These are phyloP conservation scores for Artemisia tridentata DNA, from an alignment of 129 eudicot species.

Conservation along the genomic window DNA sequence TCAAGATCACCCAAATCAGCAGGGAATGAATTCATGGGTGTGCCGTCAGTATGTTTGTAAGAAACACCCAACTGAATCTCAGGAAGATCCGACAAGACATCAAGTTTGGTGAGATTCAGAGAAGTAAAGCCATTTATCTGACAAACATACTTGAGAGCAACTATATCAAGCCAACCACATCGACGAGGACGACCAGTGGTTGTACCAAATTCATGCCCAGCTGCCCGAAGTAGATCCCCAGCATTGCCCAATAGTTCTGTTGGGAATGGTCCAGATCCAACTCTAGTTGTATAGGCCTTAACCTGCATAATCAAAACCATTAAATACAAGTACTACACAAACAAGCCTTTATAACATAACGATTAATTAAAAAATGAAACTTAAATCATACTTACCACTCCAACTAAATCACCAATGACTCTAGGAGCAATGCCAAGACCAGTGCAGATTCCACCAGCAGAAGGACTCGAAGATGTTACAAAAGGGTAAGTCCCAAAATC, in stretches of 20 bases:
- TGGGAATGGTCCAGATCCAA: conserved; percentile 99
- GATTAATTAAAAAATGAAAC: not conserved
- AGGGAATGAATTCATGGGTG: conserved; percentile 71
- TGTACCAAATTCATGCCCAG: conserved; percentile 96
- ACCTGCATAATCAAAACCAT: conserved; percentile 52
- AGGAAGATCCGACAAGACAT: conserved; percentile 80
- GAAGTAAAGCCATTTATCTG: conserved; percentile 85
- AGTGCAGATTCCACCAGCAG: conserved; percentile 98
- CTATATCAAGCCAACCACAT: conserved; percentile 96
- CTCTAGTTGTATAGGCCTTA: conserved; percentile 97
- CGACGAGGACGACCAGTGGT: conserved; percentile 99
- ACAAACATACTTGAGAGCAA: conserved; percentile 78
- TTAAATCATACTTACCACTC: conserved; percentile 67
- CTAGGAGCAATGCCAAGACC: conserved; percentile 99
- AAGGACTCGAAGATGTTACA: conserved; percentile 96
- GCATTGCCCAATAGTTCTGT: conserved; percentile 82
- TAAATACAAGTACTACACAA: not conserved
- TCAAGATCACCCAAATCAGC: conserved; percentile 72
- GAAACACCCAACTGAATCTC: conserved; percentile 85
- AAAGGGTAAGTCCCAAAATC: conserved; percentile 98
- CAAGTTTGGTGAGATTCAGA: conserved; percentile 88
- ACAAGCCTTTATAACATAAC: not conserved
- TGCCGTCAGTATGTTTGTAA: conserved; percentile 61
- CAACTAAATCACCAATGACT: conserved; percentile 82
- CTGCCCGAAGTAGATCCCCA: conserved; percentile 74